These are phyloP conservation scores for Helicostylum pulchrum DNA, from an alignment of 192 early-diverging fungal genomes.

Conservation along the genomic window DNA sequence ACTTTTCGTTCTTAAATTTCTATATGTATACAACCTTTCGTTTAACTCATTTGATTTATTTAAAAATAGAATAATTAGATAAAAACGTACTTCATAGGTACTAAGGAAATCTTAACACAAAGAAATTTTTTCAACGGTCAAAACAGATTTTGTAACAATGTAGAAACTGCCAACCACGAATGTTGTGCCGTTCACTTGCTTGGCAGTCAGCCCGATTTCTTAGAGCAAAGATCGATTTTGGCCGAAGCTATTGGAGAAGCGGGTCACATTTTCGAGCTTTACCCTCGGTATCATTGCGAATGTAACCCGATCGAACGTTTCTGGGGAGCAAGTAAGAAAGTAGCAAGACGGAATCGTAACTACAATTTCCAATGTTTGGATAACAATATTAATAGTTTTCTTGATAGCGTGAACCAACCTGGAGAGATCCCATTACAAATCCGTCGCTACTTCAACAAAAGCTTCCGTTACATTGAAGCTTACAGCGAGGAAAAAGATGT, in stretches of 20 bases:
- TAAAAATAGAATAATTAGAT: no score
- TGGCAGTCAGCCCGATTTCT: slow-evolving; percentile 11
- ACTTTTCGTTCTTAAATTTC: no score
- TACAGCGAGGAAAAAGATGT: no score
- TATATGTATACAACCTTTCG: not conserved
- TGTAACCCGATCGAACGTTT: slow-evolving; percentile 26
- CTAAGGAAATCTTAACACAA: not conserved
- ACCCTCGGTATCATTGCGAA: slow-evolving; percentile 27
- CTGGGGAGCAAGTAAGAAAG: no score
- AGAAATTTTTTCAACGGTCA: not conserved
- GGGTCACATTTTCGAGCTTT: slow-evolving; percentile 17
- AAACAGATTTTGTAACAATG: not conserved
- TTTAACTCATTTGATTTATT: not conserved
- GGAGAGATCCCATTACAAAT: not conserved
- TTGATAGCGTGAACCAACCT: slow-evolving; percentile 2
- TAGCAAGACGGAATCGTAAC: no score
- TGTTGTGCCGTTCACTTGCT: slow-evolving; percentile 20
- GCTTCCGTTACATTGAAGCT: no score
- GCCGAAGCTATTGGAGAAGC: slow-evolving; percentile 11
- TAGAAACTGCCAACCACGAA: not conserved
- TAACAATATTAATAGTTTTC: not conserved
- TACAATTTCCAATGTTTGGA: slow-evolving; percentile 15
- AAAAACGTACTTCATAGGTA: not conserved
- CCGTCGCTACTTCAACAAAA: no score
- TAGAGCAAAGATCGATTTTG: slow-evolving; percentile 6